phyloP scores from a whole-genome alignment of 169 alveolate species.

The Eimeria brunetti region DNA sequence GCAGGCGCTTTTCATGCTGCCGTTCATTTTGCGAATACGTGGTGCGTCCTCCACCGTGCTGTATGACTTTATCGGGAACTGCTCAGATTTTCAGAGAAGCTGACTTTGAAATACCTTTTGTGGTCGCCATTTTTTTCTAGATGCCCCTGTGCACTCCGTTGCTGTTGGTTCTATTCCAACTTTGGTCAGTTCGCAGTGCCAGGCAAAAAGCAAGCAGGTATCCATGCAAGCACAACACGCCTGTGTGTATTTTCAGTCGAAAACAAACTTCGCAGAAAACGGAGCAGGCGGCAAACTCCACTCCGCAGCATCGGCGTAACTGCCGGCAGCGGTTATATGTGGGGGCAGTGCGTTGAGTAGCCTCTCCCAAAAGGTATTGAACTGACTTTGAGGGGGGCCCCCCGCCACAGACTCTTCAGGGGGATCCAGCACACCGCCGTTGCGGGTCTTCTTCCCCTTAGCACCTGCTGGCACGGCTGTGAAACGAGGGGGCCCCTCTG shows the following conservation, averaged over 20 bases:
- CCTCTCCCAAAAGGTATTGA: slow-evolving; percentile 34
- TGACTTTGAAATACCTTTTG: background rate
- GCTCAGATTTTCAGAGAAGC: background rate
- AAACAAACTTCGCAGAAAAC: slow-evolving; percentile 38
- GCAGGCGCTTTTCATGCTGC: background rate
- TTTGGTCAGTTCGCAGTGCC: background rate
- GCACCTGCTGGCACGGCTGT: background rate
- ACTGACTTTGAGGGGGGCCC: background rate
- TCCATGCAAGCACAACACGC: background rate
- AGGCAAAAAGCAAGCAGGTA: background rate
- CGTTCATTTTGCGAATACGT: background rate
- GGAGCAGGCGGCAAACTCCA: slow-evolving; percentile 63
- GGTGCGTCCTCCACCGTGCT: background rate
- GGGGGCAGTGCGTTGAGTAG: slow-evolving; percentile 15
- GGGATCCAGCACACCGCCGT: background rate
- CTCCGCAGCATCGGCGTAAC: slow-evolving; percentile 62
- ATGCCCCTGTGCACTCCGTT: background rate
- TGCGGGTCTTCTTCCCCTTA: background rate
- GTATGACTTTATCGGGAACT: background rate
- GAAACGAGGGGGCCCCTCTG: background rate
- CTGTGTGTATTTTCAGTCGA: background rate
- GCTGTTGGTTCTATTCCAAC: too few species aligned
- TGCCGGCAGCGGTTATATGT: slow-evolving; percentile 66
- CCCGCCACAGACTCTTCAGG: background rate
- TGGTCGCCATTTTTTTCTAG: background rate